These are phyloP conservation scores for Galerina sulciceps DNA, from an alignment of 768 basidiomycete species.

Conservation along the genomic window DNA sequence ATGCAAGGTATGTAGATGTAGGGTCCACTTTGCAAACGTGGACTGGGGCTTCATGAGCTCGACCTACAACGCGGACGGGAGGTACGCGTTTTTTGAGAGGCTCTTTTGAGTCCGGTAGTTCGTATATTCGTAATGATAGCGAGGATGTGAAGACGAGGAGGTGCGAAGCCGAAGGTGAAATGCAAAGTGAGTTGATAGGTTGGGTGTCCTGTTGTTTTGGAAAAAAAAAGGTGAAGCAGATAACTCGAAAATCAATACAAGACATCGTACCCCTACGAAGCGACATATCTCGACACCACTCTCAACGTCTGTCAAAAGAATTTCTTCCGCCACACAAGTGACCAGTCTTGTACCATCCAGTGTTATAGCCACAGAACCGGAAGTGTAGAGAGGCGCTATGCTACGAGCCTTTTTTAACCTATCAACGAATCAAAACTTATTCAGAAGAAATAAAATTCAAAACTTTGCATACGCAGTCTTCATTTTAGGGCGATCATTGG, in stretches of 20 bases:
- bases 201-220: constrained; percentile 70
- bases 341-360: constrained; percentile 79
- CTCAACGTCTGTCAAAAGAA: constrained; percentile 79
- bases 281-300: constrained; percentile 78
- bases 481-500: constrained; percentile 46
- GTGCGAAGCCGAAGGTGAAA: constrained; percentile 75
- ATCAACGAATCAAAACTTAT: background rate
- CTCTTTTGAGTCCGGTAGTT: constrained; percentile 59
- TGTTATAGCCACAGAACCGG: constrained; percentile 83
- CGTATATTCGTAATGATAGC: constrained; percentile 81
- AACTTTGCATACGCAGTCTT: constrained; percentile 57
- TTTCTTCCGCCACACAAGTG: constrained; percentile 87
- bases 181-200: constrained; percentile 80
- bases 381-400: constrained; percentile 85
- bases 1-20: constrained; percentile 89
- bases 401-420: constrained; percentile 80
- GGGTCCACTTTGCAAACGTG: constrained; percentile 87
- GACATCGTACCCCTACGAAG: constrained; percentile 75
- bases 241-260: background rate
- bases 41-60: constrained; percentile 92
- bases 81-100: constrained; percentile 55
- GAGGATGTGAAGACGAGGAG: constrained; percentile 84
- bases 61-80: constrained; percentile 76
- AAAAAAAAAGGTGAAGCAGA: constrained; percentile 2
- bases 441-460: background rate